Conservation (phyloP, 179 eudicot species). For the Corrigiola litoralis region DNA sequence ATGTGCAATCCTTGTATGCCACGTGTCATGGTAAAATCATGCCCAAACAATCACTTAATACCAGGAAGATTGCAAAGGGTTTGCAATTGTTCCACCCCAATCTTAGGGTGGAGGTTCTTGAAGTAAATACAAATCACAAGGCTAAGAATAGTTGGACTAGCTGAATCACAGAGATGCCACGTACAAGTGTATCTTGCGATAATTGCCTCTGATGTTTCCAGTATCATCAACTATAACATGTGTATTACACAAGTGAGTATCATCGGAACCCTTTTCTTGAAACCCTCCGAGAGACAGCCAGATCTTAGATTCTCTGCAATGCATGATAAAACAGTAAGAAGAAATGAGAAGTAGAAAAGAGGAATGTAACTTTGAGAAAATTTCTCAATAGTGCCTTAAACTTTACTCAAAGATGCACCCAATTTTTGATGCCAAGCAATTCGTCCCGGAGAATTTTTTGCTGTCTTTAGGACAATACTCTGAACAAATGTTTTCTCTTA, state of each 20-base stretch:
- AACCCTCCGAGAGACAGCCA: constrained; percentile 97
- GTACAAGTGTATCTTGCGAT: constrained; percentile 78
- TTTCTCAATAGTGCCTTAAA: not conserved
- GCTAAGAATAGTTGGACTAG: not conserved
- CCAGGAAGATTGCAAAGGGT: not conserved
- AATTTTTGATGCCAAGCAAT: too few relatives aligned
- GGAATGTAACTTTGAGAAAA: not conserved
- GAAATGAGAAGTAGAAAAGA: not conserved
- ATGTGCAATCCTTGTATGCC: too few relatives aligned
- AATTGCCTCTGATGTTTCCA: constrained; percentile 64
- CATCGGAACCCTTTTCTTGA: constrained; percentile 83
- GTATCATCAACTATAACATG: constrained; percentile 82
- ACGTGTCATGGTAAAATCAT: too few relatives aligned
- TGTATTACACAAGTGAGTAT: constrained; percentile 75
- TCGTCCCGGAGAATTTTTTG: too few relatives aligned
- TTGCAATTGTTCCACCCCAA: not conserved
- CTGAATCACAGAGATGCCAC: constrained; percentile 23
- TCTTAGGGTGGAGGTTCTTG: not conserved
- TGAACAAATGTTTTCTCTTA: too few relatives aligned
- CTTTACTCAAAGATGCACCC: not conserved
- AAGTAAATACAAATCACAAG: not conserved
- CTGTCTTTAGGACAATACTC: too few relatives aligned
- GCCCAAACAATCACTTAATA: too few relatives aligned
- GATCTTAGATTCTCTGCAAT: constrained; percentile 71
- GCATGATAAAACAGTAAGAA: not conserved